phyloP scores from a whole-genome alignment of 345 rosid species.

The Crucihimalaya himalaica region DNA sequence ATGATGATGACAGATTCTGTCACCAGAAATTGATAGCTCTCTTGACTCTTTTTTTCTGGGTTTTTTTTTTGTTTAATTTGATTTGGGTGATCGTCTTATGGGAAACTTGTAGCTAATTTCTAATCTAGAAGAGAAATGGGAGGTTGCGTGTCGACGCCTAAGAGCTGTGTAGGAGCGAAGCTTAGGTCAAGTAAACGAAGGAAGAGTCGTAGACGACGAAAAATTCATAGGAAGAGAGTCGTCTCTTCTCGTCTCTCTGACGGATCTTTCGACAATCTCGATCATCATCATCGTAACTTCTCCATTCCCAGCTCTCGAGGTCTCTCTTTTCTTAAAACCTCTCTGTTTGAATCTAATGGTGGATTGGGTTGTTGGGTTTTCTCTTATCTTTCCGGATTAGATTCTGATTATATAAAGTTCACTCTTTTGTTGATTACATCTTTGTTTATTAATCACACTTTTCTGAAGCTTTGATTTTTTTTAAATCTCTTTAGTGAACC shows the following conservation, averaged over 20 bases:
- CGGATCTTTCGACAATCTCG: constrained; percentile 53
- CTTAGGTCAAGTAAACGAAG: constrained; percentile 57
- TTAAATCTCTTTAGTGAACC: too few relatives aligned
- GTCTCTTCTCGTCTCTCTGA: constrained; percentile 57
- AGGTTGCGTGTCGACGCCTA: constrained; percentile 75
- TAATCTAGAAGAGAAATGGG: constrained; percentile 58
- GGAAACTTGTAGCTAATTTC: constrained; percentile 24
- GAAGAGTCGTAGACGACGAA: constrained; percentile 52
- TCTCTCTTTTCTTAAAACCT: neutral
- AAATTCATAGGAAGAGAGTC: constrained; percentile 44
- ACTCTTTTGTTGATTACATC: constrained; percentile 1
- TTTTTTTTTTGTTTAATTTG: neutral
- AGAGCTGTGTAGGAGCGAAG: constrained; percentile 67
- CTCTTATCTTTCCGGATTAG: constrained; percentile 17
- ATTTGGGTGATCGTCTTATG: constrained; percentile 4
- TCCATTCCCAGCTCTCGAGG: constrained; percentile 67
- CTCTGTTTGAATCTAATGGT: neutral
- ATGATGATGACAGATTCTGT: constrained; percentile 32
- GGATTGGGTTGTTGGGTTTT: constrained; percentile 6
- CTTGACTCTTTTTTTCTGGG: neutral
- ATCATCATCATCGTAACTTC: constrained; percentile 55
- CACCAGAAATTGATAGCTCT: constrained; percentile 25
- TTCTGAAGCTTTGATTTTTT: too few relatives aligned
- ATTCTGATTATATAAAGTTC: constrained; percentile 15
- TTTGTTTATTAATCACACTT: too few relatives aligned